A percentile compares a stretch with the other conserved stretches of the same genome.
phyloP scores from a whole-genome alignment of 495 filamentous ascomycete species.

The Hypoxylon rickii region DNA sequence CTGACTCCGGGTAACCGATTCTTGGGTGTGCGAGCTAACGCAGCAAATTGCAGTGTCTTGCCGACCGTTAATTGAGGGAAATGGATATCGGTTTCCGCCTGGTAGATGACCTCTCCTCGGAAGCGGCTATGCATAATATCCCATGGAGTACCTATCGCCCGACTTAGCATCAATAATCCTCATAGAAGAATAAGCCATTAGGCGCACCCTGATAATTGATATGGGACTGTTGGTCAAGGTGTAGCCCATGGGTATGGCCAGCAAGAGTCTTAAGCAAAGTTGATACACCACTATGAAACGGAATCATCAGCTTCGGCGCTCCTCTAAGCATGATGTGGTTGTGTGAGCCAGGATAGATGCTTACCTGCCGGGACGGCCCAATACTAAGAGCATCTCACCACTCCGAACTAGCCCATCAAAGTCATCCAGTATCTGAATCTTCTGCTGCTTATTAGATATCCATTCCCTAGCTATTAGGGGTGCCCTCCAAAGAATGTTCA shows the following conservation, averaged over 20 bases:
- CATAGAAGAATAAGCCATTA: background rate
- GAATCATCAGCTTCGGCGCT: too few species aligned
- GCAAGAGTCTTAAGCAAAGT: conserved; percentile 76
- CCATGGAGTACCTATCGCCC: conserved; percentile 41
- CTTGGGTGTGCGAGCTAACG: conserved; percentile 71
- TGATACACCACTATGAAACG: conserved; percentile 28
- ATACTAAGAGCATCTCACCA: conserved; percentile 80
- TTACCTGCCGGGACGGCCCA: conserved; percentile 74
- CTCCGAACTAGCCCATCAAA: conserved; percentile 74
- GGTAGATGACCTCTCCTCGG: conserved; percentile 68
- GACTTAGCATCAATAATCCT: background rate
- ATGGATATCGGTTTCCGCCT: conserved; percentile 66
- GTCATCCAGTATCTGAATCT: conserved; percentile 60
- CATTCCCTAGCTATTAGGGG: too few species aligned
- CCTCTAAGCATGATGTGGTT: too few species aligned
- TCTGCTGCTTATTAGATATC: too few species aligned
- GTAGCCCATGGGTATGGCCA: conserved; percentile 64
- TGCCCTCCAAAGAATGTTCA: too few species aligned
- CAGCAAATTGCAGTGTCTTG: conserved; percentile 68
- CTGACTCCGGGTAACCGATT: conserved; percentile 65
- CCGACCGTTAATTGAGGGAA: conserved; percentile 70
- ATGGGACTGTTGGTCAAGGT: conserved; percentile 45
- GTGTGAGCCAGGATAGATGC: too few species aligned
- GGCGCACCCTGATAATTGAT: conserved; percentile 56
- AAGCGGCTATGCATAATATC: conserved; percentile 59